Base-by-base conservation (phyloP, 192 early-diverging fungal genomes). In the Geranomyces variabilis region DNA sequence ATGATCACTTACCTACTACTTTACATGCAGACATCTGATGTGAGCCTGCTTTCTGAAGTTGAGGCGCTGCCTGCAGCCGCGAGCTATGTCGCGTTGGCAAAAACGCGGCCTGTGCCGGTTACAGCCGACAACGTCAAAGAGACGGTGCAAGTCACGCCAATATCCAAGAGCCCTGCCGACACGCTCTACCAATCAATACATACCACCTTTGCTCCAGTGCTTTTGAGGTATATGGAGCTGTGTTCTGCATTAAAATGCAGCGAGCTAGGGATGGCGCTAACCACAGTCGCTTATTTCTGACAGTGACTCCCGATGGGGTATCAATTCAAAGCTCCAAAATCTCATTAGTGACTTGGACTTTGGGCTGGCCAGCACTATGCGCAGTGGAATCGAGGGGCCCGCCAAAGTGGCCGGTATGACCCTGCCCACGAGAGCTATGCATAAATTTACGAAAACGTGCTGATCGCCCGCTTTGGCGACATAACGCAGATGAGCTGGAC, bases 341-440 rank as follows among this genome's bases (percentile, higher is more conserved):
- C 56, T 82, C 51, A 63, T 82, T 48, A 33, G 57, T 28, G 81
- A 82, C 4, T 67, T 82, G 14, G 81, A 82, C 45, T 21, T 21
- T 48, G 63, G 76, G 29, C 74, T 75, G 26, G 64, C 56, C 10
- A 74, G 44, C 9, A 17, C 48, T 1, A 7, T 71, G 36, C 28
- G 74, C 45, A 60, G 29, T 34, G 60, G 58, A 7, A 17, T 33
- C 7, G 58, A 60, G 29, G 29, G 62, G 6, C 22, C 44, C 41
- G 41, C 29, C 7, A 30, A 45, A 46, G 70, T 6, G 17, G 30
- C 41, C 3, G 31, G 57, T 55, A 33, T 17, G 75, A 56, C n/a
- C n/a, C n/a, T n/a, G n/a, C n/a, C n/a, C n/a, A 22, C 30, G 13
- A 46, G 49, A 60, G 66, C 15, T 14, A 60, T 26, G 58, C 10